These are phyloP conservation scores for Eucalyptus cloeziana DNA, from an alignment of 345 rosid species.

Conservation along the genomic window DNA sequence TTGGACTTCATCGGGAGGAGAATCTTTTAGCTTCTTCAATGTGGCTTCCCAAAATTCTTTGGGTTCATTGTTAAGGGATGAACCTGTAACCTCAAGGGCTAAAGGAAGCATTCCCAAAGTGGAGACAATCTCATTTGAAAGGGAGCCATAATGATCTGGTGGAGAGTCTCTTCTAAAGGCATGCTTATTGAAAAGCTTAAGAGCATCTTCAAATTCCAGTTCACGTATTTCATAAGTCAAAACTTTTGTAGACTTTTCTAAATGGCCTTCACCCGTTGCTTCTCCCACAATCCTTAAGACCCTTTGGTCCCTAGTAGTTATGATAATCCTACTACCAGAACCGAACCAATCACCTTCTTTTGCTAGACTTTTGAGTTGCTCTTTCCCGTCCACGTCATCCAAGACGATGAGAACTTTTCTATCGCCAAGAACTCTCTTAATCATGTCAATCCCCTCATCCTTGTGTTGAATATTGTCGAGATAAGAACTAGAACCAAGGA, in stretches of 20 bases:
- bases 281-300: rapidly evolving
- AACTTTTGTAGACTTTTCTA: rapidly evolving
- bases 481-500: rapidly evolving
- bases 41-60: rapidly evolving
- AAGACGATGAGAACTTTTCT: neutral
- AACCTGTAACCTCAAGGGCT: neutral
- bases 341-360: neutral
- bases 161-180: neutral
- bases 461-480: too few species aligned
- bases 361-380: neutral
- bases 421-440: rapidly evolving
- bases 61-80: rapidly evolving
- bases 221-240: rapidly evolving
- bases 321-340: neutral
- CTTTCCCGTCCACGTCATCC: rapidly evolving
- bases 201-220: rapidly evolving
- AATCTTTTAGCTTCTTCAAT: neutral
- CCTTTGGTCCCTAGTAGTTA: neutral
- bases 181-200: neutral
- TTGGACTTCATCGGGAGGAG: rapidly evolving
- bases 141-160: rapidly evolving
- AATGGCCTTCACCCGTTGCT: rapidly evolving
- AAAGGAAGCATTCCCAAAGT: neutral
- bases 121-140: rapidly evolving
- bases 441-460: neutral